Evolutionary conservation across 2,329 filamentous ascomycete genomes (phyloP).

Genomic region (Neobulgaria alba): DNA sequence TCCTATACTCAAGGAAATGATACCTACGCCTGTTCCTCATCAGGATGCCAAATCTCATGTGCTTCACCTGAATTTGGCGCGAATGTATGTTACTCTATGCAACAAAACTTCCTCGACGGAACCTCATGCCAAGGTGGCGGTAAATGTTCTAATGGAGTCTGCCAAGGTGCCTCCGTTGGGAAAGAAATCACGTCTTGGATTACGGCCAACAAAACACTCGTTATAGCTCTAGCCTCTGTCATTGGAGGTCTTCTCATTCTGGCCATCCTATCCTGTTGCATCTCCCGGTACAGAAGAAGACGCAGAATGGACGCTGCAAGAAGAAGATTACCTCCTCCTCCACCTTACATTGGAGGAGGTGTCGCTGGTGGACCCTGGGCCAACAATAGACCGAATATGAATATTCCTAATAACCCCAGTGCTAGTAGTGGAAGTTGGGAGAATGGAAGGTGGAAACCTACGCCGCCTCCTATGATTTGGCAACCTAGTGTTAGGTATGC

Average conservation of each 20-base stretch:
- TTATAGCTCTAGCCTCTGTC: slow-evolving; percentile 68
- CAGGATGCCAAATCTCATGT: slow-evolving; percentile 71
- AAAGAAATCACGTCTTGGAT: slow-evolving; percentile 72
- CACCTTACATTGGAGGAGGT: slow-evolving; percentile 7
- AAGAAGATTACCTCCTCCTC: slow-evolving; percentile 8
- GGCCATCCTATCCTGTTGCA: slow-evolving; percentile 58
- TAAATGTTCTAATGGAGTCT: slow-evolving; percentile 68
- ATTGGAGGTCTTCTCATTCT: slow-evolving; percentile 67
- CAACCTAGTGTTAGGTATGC: slow-evolving; percentile 16
- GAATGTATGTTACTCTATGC: slow-evolving; percentile 63
- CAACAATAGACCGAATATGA: neutral
- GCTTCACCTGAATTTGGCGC: slow-evolving; percentile 55
- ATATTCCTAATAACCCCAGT: neutral
- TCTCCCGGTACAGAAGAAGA: slow-evolving; percentile 39
- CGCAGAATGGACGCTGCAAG: slow-evolving; percentile 6
- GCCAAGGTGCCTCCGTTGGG: slow-evolving; percentile 59
- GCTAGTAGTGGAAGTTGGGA: slow-evolving; percentile 8
- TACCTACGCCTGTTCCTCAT: slow-evolving; percentile 68
- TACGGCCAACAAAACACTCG: slow-evolving; percentile 63
- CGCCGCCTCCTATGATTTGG: slow-evolving; percentile 6
- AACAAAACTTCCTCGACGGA: slow-evolving; percentile 90
- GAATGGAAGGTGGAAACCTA: slow-evolving; percentile 12
- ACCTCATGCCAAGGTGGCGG: slow-evolving; percentile 78
- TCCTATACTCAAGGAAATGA: slow-evolving; percentile 63
- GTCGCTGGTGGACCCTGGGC: slow-evolving; percentile 6